These are phyloP conservation scores for Clathrus columnatus DNA, from an alignment of 768 basidiomycete species.

Conservation along the genomic window DNA sequence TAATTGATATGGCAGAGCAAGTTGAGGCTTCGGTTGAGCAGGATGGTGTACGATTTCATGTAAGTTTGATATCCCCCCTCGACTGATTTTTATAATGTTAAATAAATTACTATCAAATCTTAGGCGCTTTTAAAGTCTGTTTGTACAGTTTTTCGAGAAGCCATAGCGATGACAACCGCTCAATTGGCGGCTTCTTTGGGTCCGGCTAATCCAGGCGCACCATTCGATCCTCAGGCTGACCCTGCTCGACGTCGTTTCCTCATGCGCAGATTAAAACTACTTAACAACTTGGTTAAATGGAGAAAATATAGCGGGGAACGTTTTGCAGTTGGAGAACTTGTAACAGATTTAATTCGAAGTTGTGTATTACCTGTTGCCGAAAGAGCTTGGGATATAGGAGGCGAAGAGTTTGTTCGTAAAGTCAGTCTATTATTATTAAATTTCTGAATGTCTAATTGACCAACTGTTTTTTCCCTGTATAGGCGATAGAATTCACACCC, in stretches of 20 bases:
- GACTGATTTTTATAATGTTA: slow-evolving; percentile 1
- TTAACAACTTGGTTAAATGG: slow-evolving; percentile 69
- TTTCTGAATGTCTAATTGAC: not conserved
- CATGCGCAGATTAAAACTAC: slow-evolving; percentile 56
- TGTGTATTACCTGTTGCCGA: slow-evolving; percentile 59
- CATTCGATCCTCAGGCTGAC: slow-evolving; percentile 71
- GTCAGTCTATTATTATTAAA: slow-evolving; percentile 29
- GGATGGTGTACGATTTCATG: slow-evolving; percentile 31
- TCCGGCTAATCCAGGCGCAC: slow-evolving; percentile 27
- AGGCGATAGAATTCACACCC: slow-evolving; percentile 4
- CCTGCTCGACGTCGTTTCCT: slow-evolving; percentile 66
- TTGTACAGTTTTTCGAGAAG: slow-evolving; percentile 40
- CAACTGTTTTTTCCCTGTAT: not conserved
- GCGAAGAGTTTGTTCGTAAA: slow-evolving; percentile 52
- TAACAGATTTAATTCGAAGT: slow-evolving; percentile 46
- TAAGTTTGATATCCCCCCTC: slow-evolving; percentile 34
- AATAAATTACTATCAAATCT: not conserved
- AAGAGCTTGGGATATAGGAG: slow-evolving; percentile 83
- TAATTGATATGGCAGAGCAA: slow-evolving; percentile 73
- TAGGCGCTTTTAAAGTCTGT: slow-evolving; percentile 55
- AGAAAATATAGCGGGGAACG: slow-evolving; percentile 59
- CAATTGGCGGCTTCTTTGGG: slow-evolving; percentile 43
- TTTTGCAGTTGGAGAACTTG: slow-evolving; percentile 46
- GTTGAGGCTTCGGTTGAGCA: slow-evolving; percentile 65
- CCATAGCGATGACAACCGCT: slow-evolving; percentile 42